phyloP scores from a whole-genome alignment of 1,139 yeast genomes.

The Candida labiduridarum region DNA sequence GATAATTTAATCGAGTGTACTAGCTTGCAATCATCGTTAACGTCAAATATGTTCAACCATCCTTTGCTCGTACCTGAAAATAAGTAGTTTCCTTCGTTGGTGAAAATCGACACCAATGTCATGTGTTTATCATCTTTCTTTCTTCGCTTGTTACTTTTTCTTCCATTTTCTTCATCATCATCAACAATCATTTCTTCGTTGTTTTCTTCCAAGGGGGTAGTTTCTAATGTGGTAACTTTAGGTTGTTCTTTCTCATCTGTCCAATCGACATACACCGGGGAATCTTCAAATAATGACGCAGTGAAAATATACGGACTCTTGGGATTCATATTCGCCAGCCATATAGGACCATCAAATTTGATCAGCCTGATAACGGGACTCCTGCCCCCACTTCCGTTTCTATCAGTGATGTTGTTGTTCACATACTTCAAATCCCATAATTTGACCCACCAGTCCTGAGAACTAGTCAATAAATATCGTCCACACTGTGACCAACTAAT shows the following conservation, averaged over 20 bases:
- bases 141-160: constrained; percentile 17
- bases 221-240: constrained; percentile 26
- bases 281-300: constrained; percentile 54
- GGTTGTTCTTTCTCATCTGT: constrained; percentile 32
- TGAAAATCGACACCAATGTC: constrained; percentile 39
- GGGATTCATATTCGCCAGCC: constrained; percentile 70
- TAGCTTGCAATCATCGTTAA: constrained; percentile 24
- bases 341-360: constrained; percentile 68
- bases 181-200: constrained; percentile 17
- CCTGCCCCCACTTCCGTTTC: constrained; percentile 6
- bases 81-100: constrained; percentile 51
- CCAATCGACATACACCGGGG: constrained; percentile 58
- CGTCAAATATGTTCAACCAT: constrained; percentile 57
- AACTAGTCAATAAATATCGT: constrained; percentile 67
- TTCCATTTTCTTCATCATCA: constrained; percentile 22
- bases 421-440: constrained; percentile 71
- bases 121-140: constrained; percentile 27
- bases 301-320: constrained; percentile 41
- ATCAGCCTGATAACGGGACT: constrained; percentile 43
- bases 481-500: constrained; percentile 80
- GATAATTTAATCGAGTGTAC: constrained; percentile 59
- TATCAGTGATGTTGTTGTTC: constrained; percentile 18
- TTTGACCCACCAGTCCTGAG: constrained; percentile 83
- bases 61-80: constrained; percentile 85
- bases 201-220: constrained; percentile 27